Percentiles rank a stretch among this genome's conserved stretches.
phyloP scores from a whole-genome alignment of 495 filamentous ascomycete species.

The Penicillium herquei region DNA sequence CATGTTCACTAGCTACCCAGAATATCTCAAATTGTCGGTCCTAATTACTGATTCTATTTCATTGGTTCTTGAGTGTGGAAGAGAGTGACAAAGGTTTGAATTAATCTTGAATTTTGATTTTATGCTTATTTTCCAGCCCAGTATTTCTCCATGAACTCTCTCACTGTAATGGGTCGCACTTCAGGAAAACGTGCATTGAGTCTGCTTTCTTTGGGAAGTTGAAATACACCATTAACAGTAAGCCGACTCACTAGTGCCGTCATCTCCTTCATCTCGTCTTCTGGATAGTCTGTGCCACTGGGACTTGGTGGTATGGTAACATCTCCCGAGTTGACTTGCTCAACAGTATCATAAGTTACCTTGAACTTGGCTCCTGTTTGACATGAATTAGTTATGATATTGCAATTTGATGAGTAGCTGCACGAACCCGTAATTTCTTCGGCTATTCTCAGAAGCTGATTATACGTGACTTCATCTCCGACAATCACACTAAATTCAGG shows the following conservation, averaged over 20 bases:
- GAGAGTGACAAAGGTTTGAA: background rate
- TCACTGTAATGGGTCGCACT: slow-evolving; percentile 27
- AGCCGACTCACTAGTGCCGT: slow-evolving; percentile 34
- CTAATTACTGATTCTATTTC: background rate
- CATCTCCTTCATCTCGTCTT: slow-evolving; percentile 28
- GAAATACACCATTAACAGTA: slow-evolving; percentile 32
- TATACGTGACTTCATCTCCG: slow-evolving; percentile 49
- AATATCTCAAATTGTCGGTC: background rate
- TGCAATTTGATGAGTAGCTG: background rate
- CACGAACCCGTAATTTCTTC: slow-evolving; percentile 44
- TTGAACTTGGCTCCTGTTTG: slow-evolving; percentile 47
- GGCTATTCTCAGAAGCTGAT: slow-evolving; percentile 42
- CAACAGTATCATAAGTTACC: slow-evolving; percentile 47
- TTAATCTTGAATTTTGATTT: background rate
- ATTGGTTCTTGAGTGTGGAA: background rate
- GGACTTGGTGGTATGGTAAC: slow-evolving; percentile 46
- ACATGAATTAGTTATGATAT: background rate
- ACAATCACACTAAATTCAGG: slow-evolving; percentile 39
- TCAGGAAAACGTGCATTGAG: slow-evolving; percentile 29
- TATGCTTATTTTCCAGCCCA: slow-evolving; percentile 19
- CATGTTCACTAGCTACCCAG: background rate
- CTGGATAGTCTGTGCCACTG: slow-evolving; percentile 14
- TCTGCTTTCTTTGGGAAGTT: slow-evolving; percentile 25
- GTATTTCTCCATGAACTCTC: slow-evolving; percentile 23
- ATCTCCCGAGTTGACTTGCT: slow-evolving; percentile 44